A percentile compares a stretch with the other conserved stretches of the same genome.
Conservation (phyloP, 202 grass and related monocot genomes). For the Digitaria exilis region DNA sequence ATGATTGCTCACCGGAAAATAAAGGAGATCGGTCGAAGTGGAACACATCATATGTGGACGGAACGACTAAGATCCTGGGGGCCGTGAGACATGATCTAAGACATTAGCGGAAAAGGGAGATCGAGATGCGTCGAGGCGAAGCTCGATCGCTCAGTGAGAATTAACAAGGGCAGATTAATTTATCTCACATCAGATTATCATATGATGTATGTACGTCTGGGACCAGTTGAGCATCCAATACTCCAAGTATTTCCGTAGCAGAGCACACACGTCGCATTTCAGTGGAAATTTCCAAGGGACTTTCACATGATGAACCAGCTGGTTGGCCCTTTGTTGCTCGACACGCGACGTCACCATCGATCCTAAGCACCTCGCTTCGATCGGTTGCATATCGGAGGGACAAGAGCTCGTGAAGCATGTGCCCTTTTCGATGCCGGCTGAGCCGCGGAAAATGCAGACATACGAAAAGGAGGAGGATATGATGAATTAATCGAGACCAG, state of each 20-base stretch:
- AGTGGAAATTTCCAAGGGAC: background rate
- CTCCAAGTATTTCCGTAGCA: background rate
- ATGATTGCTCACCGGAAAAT: constrained; percentile 10
- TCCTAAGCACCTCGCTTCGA: background rate
- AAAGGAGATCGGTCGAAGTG: background rate
- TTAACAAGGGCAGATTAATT: background rate
- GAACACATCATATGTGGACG: background rate
- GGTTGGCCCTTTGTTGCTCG: background rate
- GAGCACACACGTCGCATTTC: background rate
- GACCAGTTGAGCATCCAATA: background rate
- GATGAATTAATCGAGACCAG: constrained; percentile 1
- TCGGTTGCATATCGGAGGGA: background rate
- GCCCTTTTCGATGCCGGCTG: background rate
- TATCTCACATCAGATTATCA: background rate
- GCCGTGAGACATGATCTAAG: background rate
- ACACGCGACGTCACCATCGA: background rate
- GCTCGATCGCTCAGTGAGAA: background rate
- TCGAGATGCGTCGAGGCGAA: background rate
- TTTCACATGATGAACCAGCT: background rate
- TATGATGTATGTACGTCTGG: no score
- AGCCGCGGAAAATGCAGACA: background rate
- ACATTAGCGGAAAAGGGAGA: background rate
- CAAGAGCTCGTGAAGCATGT: background rate
- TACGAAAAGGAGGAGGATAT: background rate
- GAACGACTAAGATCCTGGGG: background rate